These are phyloP conservation scores for Helminthosporium solani DNA, from an alignment of 2,329 filamentous ascomycete genomes.

Conservation along the genomic window DNA sequence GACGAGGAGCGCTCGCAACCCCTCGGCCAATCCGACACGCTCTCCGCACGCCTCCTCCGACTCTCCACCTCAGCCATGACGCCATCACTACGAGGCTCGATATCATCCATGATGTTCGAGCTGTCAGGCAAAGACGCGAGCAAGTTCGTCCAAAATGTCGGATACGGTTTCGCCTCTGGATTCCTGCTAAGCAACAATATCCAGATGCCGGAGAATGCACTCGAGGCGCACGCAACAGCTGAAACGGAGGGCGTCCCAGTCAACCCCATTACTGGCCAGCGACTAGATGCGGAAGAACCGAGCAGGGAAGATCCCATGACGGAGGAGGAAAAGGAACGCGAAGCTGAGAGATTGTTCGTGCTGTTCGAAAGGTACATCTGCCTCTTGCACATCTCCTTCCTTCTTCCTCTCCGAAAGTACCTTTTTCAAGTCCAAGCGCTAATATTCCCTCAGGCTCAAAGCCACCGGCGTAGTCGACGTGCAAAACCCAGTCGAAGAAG, in stretches of 20 bases:
- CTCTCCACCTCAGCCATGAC: constrained; percentile 73
- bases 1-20: constrained; percentile 73
- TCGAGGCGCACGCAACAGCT: constrained; percentile 53
- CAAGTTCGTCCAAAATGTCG: constrained; percentile 85
- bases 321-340: constrained; percentile 84
- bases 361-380: constrained; percentile 77
- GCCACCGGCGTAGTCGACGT: constrained; percentile 75
- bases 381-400: too few species aligned
- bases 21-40: constrained; percentile 71
- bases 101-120: constrained; percentile 81
- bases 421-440: too few species aligned
- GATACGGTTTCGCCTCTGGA: constrained; percentile 90
- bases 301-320: constrained; percentile 73
- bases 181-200: constrained; percentile 86
- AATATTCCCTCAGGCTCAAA: constrained; percentile 54
- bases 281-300: constrained; percentile 65
- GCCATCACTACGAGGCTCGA: constrained; percentile 69
- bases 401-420: too few species aligned
- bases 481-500: constrained; percentile 74
- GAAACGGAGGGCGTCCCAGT: constrained; percentile 48
- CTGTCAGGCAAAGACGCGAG: constrained; percentile 78
- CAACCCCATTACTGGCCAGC: constrained; percentile 88
- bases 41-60: constrained; percentile 74
- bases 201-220: constrained; percentile 66
- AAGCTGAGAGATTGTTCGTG: constrained; percentile 86